A percentile compares a stretch with the other conserved stretches of the same genome.
These are phyloP conservation scores for Cardamine resedifolia DNA, from an alignment of 345 rosid genomes.

Conservation along the genomic window DNA sequence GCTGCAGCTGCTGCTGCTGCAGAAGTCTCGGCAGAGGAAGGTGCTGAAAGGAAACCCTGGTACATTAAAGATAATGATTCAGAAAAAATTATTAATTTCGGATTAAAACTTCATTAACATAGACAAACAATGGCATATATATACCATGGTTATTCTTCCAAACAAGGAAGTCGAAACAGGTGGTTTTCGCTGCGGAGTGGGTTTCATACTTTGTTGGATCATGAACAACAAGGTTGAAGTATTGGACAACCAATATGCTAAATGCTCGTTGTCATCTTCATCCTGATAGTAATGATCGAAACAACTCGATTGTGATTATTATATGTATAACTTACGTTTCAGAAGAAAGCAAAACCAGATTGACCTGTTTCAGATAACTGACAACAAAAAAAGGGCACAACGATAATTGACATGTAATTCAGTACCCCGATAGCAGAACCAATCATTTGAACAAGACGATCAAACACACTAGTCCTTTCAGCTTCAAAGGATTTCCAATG, in stretches of 20 bases:
- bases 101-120: conserved; percentile 1
- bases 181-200: conserved; percentile 62
- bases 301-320: conserved; percentile 14
- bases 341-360: conserved; percentile 11
- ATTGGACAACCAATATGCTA: conserved; percentile 97
- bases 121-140: conserved; percentile 3
- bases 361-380: conserved; percentile 1
- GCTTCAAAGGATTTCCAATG: conserved; percentile 99
- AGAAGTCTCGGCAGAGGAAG: conserved; percentile 75
- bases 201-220: conserved; percentile 81
- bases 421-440: conserved; percentile 94
- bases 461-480: conserved; percentile 89
- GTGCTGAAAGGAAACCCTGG: conserved; percentile 94
- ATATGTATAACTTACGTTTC: background rate
- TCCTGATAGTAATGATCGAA: conserved; percentile 46
- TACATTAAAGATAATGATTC: conserved; percentile 27
- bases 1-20: conserved; percentile 61
- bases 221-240: conserved; percentile 84
- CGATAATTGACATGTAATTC: too few relatives aligned
- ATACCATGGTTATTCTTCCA: conserved; percentile 96
- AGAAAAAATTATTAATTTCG: background rate
- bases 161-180: conserved; percentile 78
- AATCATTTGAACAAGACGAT: conserved; percentile 96
- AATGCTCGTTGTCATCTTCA: conserved; percentile 84
- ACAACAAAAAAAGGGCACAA: background rate